phyloP scores from a whole-genome alignment of 352 stramenopile species.

The Pythium guiyangense region DNA sequence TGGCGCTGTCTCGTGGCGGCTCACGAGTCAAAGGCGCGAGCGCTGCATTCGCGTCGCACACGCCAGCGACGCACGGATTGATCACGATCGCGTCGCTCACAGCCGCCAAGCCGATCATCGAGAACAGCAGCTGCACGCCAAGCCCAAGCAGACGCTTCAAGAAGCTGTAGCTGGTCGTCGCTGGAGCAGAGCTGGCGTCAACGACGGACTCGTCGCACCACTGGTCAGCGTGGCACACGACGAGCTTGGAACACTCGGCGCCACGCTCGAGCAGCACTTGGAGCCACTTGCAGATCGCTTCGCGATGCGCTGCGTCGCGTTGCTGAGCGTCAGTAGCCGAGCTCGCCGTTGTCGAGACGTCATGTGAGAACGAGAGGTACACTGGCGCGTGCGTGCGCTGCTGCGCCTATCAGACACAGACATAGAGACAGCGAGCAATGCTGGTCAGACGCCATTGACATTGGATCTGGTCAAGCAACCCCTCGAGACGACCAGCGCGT shows the following conservation, averaged over 20 bases:
- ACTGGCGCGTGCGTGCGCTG: constrained; percentile 42
- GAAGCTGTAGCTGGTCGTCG: constrained; percentile 18
- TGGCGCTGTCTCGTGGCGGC: constrained; percentile 35
- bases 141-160: constrained; percentile 31
- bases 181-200: neutral
- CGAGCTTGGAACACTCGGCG: constrained; percentile 37
- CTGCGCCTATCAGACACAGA: constrained; percentile 29
- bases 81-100: constrained; percentile 47
- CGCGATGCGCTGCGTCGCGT: constrained; percentile 1
- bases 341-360: neutral
- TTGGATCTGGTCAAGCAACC: no score
- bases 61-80: constrained; percentile 22
- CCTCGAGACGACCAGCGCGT: neutral
- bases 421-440: neutral
- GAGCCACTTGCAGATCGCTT: constrained; percentile 32
- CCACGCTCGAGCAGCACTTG: constrained; percentile 25
- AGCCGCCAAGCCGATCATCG: constrained; percentile 55
- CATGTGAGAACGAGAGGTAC: constrained; percentile 62
- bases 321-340: neutral
- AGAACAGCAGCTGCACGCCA: constrained; percentile 51
- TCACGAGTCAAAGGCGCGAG: constrained; percentile 6
- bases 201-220: constrained; percentile 31
- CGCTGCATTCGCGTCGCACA: neutral
- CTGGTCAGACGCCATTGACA: no score
- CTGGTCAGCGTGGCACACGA: constrained; percentile 68